Conservation (phyloP, 2,329 filamentous ascomycete genomes). For the Pseudocercospora ulei region DNA sequence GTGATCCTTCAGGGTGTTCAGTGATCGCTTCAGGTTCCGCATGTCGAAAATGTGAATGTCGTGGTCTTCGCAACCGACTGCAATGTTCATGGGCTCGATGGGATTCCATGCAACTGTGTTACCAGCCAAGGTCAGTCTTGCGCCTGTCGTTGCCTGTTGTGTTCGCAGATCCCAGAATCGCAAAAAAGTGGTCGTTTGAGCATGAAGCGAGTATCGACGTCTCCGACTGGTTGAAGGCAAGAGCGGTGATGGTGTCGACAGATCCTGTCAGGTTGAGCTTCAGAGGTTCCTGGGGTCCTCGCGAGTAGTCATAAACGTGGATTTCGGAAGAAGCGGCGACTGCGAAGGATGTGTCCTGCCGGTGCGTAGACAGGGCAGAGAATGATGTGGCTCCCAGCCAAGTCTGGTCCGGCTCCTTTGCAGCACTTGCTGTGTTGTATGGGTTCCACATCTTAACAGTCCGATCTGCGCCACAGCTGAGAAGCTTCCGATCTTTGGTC, state of each 20-base stretch:
- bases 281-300: conserved; percentile 64
- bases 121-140: conserved; percentile 68
- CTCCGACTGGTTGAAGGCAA: conserved; percentile 88
- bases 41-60: conserved; percentile 90
- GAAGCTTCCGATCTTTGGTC: conserved; percentile 72
- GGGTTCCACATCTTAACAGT: conserved; percentile 88
- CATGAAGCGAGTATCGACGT: conserved; percentile 81
- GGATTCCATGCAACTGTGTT: conserved; percentile 89
- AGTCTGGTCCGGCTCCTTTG: conserved; percentile 69
- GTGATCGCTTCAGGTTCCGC: conserved; percentile 73
- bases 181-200: conserved; percentile 72
- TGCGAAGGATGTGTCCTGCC: conserved; percentile 67
- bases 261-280: conserved; percentile 82
- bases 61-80: conserved; percentile 90
- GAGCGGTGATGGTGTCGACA: conserved; percentile 77
- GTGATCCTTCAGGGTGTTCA: conserved; percentile 85
- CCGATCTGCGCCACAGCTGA: conserved; percentile 78
- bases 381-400: conserved; percentile 78
- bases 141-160: conserved; percentile 68
- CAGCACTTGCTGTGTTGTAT: conserved; percentile 59
- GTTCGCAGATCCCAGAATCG: conserved; percentile 90
- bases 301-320: conserved; percentile 77
- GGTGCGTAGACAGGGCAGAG: conserved; percentile 73
- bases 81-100: conserved; percentile 94
- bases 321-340: conserved; percentile 63